These are phyloP conservation scores for Dioscorea alata DNA, from an alignment of 106 monocot species.

Conservation along the genomic window DNA sequence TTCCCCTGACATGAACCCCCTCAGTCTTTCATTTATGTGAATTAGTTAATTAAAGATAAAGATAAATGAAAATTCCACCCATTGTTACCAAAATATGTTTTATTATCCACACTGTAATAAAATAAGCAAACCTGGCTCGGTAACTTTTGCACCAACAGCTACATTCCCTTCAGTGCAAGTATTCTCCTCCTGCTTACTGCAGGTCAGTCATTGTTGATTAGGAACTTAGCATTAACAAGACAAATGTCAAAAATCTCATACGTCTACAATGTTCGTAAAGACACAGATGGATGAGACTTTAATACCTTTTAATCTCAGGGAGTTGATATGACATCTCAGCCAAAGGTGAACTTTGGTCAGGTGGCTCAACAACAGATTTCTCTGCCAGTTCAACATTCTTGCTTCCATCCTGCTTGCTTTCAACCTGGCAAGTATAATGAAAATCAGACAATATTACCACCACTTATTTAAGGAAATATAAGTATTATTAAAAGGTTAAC, in stretches of 20 bases:
- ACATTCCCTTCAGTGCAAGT: conserved; percentile 8
- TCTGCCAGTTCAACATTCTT: conserved; percentile 6
- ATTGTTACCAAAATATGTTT: no score
- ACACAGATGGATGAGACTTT: background rate
- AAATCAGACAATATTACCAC: background rate
- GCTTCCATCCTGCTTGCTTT: conserved; percentile 5
- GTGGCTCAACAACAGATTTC: background rate
- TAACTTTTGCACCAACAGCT: conserved; percentile 7
- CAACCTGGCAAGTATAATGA: conserved; percentile 10
- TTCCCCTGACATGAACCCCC: no score
- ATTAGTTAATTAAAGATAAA: no score
- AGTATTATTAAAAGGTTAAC: background rate
- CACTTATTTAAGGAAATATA: background rate
- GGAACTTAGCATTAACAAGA: background rate
- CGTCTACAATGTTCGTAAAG: no score
- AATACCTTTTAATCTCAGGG: conserved; percentile 5
- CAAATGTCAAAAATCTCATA: background rate
- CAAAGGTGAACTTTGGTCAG: background rate
- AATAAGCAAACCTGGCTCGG: conserved; percentile 13
- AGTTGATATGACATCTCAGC: background rate
- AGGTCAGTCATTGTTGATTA: background rate
- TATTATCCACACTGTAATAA: no score
- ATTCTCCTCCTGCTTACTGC: conserved; percentile 10
- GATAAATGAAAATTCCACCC: no score
- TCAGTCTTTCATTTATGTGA: no score